Percentiles rank a stretch among this genome's conserved stretches.
Evolutionary conservation across 2,329 filamentous ascomycete species (phyloP).

Genomic region (Orbilia ellipsospora): DNA sequence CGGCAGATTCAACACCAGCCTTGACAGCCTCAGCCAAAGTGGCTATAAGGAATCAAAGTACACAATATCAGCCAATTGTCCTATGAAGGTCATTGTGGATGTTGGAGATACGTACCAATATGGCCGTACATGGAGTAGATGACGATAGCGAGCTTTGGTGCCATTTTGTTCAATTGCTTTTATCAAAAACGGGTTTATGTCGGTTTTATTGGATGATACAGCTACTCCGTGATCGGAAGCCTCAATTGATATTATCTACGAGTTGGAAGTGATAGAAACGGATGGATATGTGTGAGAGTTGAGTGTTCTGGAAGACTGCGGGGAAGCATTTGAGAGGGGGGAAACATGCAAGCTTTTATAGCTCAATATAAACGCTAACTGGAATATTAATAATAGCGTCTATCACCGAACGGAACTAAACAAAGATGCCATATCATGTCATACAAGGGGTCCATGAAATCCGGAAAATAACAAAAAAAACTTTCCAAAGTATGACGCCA

Average conservation of each 20-base stretch:
- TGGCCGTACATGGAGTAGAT: slow-evolving; percentile 97
- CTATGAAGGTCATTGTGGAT: neutral
- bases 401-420: no score
- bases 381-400: no score
- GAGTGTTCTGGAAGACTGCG: slow-evolving; percentile 3
- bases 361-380: neutral
- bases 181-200: slow-evolving; percentile 5
- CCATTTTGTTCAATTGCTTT: slow-evolving; percentile 68
- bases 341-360: slow-evolving; percentile 24
- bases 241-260: neutral
- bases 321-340: slow-evolving; percentile 2
- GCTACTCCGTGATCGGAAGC: slow-evolving; percentile 17
- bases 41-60: slow-evolving; percentile 10
- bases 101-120: slow-evolving; percentile 65
- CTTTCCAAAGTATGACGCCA: no score
- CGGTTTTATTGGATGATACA: slow-evolving; percentile 14
- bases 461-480: no score
- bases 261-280: slow-evolving; percentile 5
- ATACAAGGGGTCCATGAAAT: no score
- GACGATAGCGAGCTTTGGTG: slow-evolving; percentile 90
- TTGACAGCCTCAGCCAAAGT: slow-evolving; percentile 88
- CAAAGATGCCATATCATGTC: no score
- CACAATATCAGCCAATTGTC: slow-evolving; percentile 16
- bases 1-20: slow-evolving; percentile 86
- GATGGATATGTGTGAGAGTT: slow-evolving; percentile 13